Percentiles rank a stretch among this genome's conserved stretches.
Evolutionary conservation across 2,329 filamentous ascomycete genomes (phyloP).

Genomic region (Penicillium brasilianum): DNA sequence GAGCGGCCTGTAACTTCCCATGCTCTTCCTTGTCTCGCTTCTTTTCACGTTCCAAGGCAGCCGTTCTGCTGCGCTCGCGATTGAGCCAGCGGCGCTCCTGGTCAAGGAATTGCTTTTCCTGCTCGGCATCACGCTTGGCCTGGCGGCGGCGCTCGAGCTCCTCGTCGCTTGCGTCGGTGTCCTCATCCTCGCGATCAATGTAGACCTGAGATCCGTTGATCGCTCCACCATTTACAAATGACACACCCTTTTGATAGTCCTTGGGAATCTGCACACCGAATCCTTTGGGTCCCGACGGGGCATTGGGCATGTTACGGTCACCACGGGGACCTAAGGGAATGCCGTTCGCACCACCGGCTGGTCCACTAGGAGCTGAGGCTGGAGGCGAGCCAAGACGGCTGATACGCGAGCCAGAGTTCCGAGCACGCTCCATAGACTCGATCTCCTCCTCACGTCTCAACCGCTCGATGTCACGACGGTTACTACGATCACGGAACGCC

Average conservation of each 20-base stretch:
- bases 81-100: constrained; percentile 91
- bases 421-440: constrained; percentile 79
- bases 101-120: constrained; percentile 80
- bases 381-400: constrained; percentile 76
- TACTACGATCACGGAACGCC: constrained; percentile 91
- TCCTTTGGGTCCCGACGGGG: constrained; percentile 73
- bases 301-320: constrained; percentile 70
- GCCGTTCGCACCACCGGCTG: constrained; percentile 69
- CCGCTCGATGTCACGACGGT: constrained; percentile 83
- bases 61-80: constrained; percentile 80
- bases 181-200: constrained; percentile 76
- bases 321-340: constrained; percentile 76
- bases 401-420: constrained; percentile 67
- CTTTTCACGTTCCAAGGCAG: constrained; percentile 83
- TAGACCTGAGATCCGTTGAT: constrained; percentile 63
- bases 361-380: constrained; percentile 64
- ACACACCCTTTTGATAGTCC: constrained; percentile 76
- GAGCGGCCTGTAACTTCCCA: constrained; percentile 66
- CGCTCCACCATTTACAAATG: constrained; percentile 80
- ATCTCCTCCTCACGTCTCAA: constrained; percentile 88
- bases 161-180: constrained; percentile 83
- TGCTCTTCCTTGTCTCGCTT: constrained; percentile 78
- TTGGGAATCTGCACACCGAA: constrained; percentile 67
- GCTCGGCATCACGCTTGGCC: constrained; percentile 73
- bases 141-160: constrained; percentile 77